phyloP scores from a whole-genome alignment of 169 alveolate genomes.

The Plasmodium inui region DNA sequence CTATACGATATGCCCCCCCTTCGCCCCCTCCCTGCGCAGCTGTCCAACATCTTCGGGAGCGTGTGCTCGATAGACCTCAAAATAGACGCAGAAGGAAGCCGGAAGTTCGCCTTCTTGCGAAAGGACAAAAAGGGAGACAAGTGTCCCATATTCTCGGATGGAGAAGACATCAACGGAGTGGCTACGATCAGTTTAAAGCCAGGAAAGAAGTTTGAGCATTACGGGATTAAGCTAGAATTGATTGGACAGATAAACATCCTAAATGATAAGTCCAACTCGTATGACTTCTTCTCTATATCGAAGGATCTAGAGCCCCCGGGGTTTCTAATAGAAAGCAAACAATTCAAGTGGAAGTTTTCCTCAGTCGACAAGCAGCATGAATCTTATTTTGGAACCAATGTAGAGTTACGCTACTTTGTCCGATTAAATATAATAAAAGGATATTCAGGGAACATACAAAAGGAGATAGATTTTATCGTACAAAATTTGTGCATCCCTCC shows the following conservation, averaged over 20 bases:
- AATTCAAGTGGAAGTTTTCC: constrained; percentile 94
- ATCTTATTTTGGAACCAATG: constrained; percentile 97
- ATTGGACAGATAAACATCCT: constrained; percentile 96
- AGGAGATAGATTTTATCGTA: constrained; percentile 96
- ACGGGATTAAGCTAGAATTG: constrained; percentile 97
- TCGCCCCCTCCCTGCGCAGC: constrained; percentile 56
- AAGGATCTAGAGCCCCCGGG: constrained; percentile 99
- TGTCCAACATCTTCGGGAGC: constrained; percentile 85
- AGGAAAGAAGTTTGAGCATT: constrained; percentile 96
- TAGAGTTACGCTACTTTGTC: constrained; percentile 93
- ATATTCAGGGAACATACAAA: constrained; percentile 90
- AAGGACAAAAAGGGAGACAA: constrained; percentile 86
- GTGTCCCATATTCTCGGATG: constrained; percentile 90
- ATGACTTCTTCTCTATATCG: constrained; percentile 96
- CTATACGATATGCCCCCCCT: neutral
- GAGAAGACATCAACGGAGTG: constrained; percentile 92
- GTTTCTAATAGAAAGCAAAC: constrained; percentile 89
- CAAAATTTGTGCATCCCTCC: constrained; percentile 93
- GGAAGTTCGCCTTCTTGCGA: constrained; percentile 80
- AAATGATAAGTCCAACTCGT: constrained; percentile 91
- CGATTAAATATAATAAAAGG: constrained; percentile 93
- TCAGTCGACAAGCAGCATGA: constrained; percentile 98
- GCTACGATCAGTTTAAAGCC: constrained; percentile 93
- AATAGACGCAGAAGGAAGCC: constrained; percentile 80
- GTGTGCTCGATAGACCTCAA: constrained; percentile 83